Evolutionary conservation across 2,329 filamentous ascomycete species (phyloP).

Genomic region (Fusarium sp.): DNA sequence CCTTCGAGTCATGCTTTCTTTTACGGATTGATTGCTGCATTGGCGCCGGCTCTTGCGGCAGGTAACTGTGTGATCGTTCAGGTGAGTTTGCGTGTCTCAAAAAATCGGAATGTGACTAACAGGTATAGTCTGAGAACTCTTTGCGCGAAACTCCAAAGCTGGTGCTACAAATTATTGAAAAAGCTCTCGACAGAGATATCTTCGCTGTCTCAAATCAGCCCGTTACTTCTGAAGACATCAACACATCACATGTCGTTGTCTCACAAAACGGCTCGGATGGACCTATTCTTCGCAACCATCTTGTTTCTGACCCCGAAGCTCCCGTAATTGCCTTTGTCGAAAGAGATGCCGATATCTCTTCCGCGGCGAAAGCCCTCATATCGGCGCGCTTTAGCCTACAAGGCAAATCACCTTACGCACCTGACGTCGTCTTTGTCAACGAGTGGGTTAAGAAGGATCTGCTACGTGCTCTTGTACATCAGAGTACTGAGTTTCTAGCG

Average conservation of each 20-base stretch:
- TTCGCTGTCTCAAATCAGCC: conserved; percentile 8
- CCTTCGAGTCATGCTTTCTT: conserved; percentile 39
- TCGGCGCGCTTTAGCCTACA: conserved; percentile 29
- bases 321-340: conserved; percentile 37
- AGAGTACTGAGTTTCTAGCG: conserved; percentile 18
- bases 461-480: conserved; percentile 24
- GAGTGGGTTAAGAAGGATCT: conserved; percentile 44
- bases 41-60: conserved; percentile 27
- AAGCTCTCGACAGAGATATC: conserved; percentile 23
- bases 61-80: conserved; percentile 40
- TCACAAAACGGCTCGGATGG: conserved; percentile 15
- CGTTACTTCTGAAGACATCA: conserved; percentile 4
- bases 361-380: conserved; percentile 31
- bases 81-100: too few relatives aligned
- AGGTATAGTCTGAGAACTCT: neutral
- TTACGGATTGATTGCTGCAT: conserved; percentile 31
- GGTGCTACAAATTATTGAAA: conserved; percentile 16
- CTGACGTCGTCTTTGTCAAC: conserved; percentile 39
- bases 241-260: conserved; percentile 17
- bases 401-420: conserved; percentile 39
- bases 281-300: conserved; percentile 3
- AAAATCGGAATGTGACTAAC: too few relatives aligned
- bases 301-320: conserved; percentile 15
- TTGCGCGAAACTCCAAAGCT: conserved; percentile 14
- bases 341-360: conserved; percentile 36